Evolutionary conservation across 208 protist species (phyloP).

Genomic region (Crithidia thermophila): DNA sequence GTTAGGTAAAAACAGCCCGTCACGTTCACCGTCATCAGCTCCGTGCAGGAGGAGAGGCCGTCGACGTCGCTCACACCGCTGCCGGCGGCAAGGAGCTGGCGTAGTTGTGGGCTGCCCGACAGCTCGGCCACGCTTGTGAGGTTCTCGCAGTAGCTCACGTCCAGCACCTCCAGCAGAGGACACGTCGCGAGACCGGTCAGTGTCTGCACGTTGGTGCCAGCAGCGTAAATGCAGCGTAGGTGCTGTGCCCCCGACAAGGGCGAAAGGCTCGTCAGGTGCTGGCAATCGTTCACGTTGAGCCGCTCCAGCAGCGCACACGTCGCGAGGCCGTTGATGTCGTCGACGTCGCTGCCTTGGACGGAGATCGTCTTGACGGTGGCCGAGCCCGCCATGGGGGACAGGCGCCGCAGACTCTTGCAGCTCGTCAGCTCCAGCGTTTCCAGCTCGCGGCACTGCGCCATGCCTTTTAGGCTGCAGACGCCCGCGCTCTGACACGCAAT

Average conservation of each 20-base stretch:
- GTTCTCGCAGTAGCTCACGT: constrained; percentile 13
- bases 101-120: background rate
- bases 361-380: background rate
- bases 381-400: background rate
- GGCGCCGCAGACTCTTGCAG: constrained; percentile 11
- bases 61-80: constrained; percentile 6
- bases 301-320: background rate
- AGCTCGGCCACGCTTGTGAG: background rate
- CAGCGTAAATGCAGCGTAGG: background rate
- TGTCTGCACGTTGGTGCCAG: constrained; percentile 2
- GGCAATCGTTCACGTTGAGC: constrained; percentile 3
- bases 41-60: background rate
- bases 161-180: background rate
- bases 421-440: constrained; percentile 4
- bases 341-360: constrained; percentile 4
- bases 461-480: background rate
- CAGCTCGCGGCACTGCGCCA: constrained; percentile 1
- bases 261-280: background rate
- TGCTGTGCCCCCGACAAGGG: background rate
- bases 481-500: background rate
- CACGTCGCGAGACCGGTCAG: constrained; percentile 6
- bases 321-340: constrained; percentile 11
- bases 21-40: background rate
- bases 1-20: background rate
- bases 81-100: background rate